Percentiles rank a stretch among this genome's conserved stretches.
These are phyloP conservation scores for Leishmania gerbilli DNA, from an alignment of 208 protist species.

Conservation along the genomic window DNA sequence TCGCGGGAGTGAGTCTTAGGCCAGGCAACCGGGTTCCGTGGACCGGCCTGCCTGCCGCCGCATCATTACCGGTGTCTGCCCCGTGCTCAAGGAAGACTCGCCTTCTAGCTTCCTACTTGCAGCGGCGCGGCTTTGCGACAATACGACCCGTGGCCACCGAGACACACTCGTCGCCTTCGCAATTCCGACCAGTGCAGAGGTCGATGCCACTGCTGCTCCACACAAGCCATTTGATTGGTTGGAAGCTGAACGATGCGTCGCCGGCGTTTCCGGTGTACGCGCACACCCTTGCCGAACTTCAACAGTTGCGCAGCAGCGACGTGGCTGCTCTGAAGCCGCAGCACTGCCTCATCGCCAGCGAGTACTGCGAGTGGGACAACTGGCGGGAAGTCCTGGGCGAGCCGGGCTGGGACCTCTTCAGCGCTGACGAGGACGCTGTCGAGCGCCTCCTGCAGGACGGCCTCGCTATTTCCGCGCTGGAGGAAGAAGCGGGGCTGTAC, in stretches of 20 bases:
- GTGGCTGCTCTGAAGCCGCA: slow-evolving; percentile 47
- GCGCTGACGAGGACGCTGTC: slow-evolving; percentile 39
- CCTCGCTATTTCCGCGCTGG: slow-evolving; percentile 3
- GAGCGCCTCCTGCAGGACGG: slow-evolving; percentile 43
- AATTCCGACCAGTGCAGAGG: not conserved
- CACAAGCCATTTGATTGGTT: slow-evolving; percentile 75
- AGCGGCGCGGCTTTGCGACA: slow-evolving; percentile 27
- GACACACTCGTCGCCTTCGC: not conserved
- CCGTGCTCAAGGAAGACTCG: slow-evolving; percentile 17
- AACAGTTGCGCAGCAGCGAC: slow-evolving; percentile 28
- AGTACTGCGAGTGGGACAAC: slow-evolving; percentile 82
- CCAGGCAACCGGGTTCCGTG: slow-evolving; percentile 14
- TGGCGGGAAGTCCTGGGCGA: slow-evolving; percentile 70
- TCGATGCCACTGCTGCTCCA: slow-evolving; percentile 54
- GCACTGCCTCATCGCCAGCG: slow-evolving; percentile 45
- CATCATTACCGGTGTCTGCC: not conserved
- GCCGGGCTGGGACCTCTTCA: slow-evolving; percentile 66
- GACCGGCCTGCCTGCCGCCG: not conserved
- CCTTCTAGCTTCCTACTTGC: slow-evolving; percentile 30
- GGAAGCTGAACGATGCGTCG: slow-evolving; percentile 37
- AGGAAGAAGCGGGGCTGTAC: slow-evolving; percentile 8
- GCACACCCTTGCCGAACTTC: slow-evolving; percentile 60
- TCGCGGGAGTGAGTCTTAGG: slow-evolving; percentile 40
- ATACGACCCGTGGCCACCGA: not conserved
- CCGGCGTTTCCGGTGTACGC: slow-evolving; percentile 65